A percentile compares a stretch with the other conserved stretches of the same genome.
phyloP scores from a whole-genome alignment of 1,139 yeast genomes.

The Sugiyamaella castrensis region DNA sequence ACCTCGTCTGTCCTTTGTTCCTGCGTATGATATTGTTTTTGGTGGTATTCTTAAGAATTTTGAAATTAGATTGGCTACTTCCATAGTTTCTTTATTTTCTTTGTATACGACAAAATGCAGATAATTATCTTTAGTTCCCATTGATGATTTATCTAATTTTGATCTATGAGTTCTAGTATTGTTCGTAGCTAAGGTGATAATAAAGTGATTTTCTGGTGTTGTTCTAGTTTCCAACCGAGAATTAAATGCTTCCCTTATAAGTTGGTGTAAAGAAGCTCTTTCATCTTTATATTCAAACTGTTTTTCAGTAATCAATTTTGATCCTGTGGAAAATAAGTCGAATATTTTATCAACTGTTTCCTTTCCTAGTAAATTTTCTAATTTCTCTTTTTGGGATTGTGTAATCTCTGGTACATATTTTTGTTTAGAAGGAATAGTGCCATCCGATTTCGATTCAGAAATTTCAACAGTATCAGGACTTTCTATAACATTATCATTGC shows the following conservation, averaged over 20 bases:
- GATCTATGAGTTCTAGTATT: conserved; percentile 13
- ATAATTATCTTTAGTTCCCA: conserved; percentile 66
- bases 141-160: conserved; percentile 23
- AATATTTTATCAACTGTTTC: conserved; percentile 54
- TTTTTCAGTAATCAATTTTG: conserved; percentile 56
- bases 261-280: conserved; percentile 74
- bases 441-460: not conserved
- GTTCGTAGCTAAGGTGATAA: conserved; percentile 27
- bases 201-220: conserved; percentile 52
- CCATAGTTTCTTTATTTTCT: conserved; percentile 97
- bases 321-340: conserved; percentile 57
- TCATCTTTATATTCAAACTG: conserved; percentile 62
- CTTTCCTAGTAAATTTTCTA: conserved; percentile 56
- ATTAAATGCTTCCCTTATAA: conserved; percentile 69
- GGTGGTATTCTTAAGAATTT: conserved; percentile 72
- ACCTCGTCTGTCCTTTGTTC: conserved; percentile 96
- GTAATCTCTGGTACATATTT: conserved; percentile 12
- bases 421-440: conserved; percentile 6
- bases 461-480: not conserved
- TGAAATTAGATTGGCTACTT: conserved; percentile 72
- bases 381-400: conserved; percentile 34
- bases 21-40: conserved; percentile 74
- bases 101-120: conserved; percentile 81
- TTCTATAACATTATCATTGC: conserved; percentile 23
- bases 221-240: conserved; percentile 79